Conservation (phyloP, 108 stramenopile genomes). For the Cyclostephanos invisitatus region DNA sequence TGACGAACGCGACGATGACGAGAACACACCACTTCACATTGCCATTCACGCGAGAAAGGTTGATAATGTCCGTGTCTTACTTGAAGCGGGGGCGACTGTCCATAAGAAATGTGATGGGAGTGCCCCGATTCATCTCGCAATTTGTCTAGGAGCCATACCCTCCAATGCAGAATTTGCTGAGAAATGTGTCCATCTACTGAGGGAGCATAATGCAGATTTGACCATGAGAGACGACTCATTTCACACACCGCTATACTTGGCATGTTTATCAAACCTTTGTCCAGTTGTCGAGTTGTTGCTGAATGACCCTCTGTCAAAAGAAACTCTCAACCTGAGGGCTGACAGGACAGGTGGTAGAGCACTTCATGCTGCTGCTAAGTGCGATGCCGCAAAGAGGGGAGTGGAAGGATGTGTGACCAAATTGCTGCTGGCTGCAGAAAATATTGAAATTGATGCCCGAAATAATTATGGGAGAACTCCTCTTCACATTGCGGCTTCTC, state of each 20-base stretch:
- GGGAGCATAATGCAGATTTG: constrained; percentile 71
- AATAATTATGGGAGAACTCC: constrained; percentile 83
- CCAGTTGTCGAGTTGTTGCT: constrained; percentile 66
- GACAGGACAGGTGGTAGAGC: constrained; percentile 80
- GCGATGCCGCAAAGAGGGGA: constrained; percentile 47
- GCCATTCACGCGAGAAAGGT: constrained; percentile 83
- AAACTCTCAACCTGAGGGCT: constrained; percentile 70
- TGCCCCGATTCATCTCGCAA: constrained; percentile 78
- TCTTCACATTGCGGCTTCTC: constrained; percentile 73
- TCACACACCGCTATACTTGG: constrained; percentile 84
- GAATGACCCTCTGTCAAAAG: constrained; percentile 49
- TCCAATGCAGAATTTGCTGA: constrained; percentile 73
- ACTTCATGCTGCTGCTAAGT: constrained; percentile 87
- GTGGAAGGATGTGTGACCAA: constrained; percentile 49
- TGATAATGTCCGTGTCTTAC: constrained; percentile 75
- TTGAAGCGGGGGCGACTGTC: constrained; percentile 73
- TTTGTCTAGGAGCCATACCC: constrained; percentile 75
- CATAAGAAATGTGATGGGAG: constrained; percentile 84
- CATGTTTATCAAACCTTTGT: constrained; percentile 71
- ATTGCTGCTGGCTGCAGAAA: constrained; percentile 60
- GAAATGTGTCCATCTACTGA: constrained; percentile 65
- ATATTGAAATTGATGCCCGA: constrained; percentile 78
- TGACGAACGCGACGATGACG: constrained; percentile 85
- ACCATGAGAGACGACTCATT: constrained; percentile 79
- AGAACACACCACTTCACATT: constrained; percentile 88